phyloP scores from a whole-genome alignment of 169 alveolate species.

The Babesia gibsoni region DNA sequence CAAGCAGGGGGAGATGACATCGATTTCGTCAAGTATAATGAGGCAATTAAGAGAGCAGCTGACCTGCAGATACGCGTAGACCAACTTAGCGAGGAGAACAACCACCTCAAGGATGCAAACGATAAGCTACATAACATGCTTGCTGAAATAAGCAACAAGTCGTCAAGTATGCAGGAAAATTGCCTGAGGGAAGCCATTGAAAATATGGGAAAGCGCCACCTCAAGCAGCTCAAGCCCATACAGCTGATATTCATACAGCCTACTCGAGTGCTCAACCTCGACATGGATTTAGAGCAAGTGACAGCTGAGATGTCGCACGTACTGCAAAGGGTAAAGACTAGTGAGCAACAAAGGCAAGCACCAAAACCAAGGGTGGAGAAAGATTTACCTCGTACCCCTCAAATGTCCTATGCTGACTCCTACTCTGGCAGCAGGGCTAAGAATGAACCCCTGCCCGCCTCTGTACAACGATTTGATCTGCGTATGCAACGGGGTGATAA shows the following conservation, averaged over 20 bases:
- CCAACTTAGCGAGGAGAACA: constrained; percentile 53
- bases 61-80: constrained; percentile 29
- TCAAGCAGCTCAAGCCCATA: constrained; percentile 29
- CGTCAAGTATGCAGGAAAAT: constrained; percentile 26
- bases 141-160: constrained; percentile 48
- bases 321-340: neutral
- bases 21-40: neutral
- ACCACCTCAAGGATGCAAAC: constrained; percentile 51
- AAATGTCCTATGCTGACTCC: too few relatives aligned
- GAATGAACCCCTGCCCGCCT: too few relatives aligned
- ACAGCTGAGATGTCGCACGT: neutral
- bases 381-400: too few relatives aligned
- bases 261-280: constrained; percentile 58
- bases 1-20: neutral
- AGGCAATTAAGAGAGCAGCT: neutral
- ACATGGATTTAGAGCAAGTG: constrained; percentile 29
- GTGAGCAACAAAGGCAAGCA: too few relatives aligned
- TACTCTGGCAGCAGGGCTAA: too few relatives aligned
- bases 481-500: too few relatives aligned
- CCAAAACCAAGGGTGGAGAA: too few relatives aligned
- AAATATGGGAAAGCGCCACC: constrained; percentile 11
- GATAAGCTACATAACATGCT: constrained; percentile 59
- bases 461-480: too few relatives aligned
- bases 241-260: constrained; percentile 64
- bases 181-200: constrained; percentile 49